Conservation (phyloP, 2,329 filamentous ascomycete species). For the Periglandula ipomoeae region DNA sequence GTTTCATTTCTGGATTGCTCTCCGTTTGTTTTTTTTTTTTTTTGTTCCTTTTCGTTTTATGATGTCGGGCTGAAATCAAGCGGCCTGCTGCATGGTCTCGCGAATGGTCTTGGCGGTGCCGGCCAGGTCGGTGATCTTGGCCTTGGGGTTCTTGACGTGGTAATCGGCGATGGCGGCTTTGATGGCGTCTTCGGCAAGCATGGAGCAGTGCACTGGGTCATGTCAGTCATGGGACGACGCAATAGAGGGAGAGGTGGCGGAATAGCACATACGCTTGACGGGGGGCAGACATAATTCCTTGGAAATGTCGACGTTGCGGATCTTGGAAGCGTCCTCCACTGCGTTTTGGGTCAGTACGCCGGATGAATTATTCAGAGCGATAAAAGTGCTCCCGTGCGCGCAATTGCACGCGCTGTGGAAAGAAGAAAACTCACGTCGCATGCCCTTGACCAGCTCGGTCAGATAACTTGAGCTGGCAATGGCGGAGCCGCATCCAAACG, state of each 20-base stretch:
- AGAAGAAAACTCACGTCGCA: slow-evolving; percentile 43
- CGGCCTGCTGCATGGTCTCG: slow-evolving; percentile 11
- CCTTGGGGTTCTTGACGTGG: slow-evolving; percentile 60
- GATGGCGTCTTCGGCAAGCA: slow-evolving; percentile 87
- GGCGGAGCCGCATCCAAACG: slow-evolving; percentile 87
- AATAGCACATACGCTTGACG: slow-evolving; percentile 62
- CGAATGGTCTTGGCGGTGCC: slow-evolving; percentile 46
- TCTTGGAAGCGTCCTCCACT: slow-evolving; percentile 81
- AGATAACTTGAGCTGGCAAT: slow-evolving; percentile 86
- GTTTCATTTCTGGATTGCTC: background rate
- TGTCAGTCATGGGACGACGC: background rate
- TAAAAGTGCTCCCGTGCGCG: no score
- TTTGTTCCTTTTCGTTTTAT: background rate
- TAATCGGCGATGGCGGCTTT: slow-evolving; percentile 86
- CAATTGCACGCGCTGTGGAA: no score
- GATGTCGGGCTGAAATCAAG: background rate
- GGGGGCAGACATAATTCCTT: slow-evolving; percentile 88
- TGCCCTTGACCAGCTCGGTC: slow-evolving; percentile 88
- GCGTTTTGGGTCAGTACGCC: background rate
- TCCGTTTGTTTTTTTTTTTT: background rate
- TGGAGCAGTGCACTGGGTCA: slow-evolving; percentile 73
- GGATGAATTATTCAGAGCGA: no score
- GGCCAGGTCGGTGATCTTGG: slow-evolving; percentile 61
- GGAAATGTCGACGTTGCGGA: slow-evolving; percentile 96
- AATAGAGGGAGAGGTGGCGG: slow-evolving; percentile 11